These are phyloP conservation scores for Iris pallida DNA, from an alignment of 116 monocot species.

Conservation along the genomic window DNA sequence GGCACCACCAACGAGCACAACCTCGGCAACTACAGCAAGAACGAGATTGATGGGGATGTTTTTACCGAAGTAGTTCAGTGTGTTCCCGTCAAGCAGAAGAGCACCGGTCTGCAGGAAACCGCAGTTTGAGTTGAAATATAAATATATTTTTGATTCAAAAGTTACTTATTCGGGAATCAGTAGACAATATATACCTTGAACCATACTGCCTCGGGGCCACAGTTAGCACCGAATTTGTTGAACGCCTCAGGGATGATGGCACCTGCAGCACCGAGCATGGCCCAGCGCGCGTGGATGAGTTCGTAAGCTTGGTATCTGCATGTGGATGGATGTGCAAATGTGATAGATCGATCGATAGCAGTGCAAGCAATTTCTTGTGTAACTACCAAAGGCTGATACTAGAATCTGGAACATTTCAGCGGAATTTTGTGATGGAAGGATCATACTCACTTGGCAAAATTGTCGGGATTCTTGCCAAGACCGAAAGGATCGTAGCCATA, in stretches of 20 bases:
- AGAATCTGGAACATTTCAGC: neutral
- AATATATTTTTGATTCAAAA: no score
- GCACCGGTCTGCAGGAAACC: slow-evolving; percentile 59
- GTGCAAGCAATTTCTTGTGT: no score
- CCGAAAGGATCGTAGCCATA: slow-evolving; percentile 96
- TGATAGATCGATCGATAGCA: neutral
- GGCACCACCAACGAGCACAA: slow-evolving; percentile 78
- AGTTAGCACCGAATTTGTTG: slow-evolving; percentile 89
- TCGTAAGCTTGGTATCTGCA: slow-evolving; percentile 83
- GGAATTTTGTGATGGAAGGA: neutral
- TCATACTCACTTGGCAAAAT: slow-evolving; percentile 64
- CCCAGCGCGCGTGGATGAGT: slow-evolving; percentile 88
- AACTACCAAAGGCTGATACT: neutral
- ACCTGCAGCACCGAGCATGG: slow-evolving; percentile 94
- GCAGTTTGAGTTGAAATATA: neutral
- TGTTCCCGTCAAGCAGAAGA: slow-evolving; percentile 91
- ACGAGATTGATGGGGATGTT: slow-evolving; percentile 89
- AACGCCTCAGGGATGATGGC: slow-evolving; percentile 92
- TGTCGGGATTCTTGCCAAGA: slow-evolving; percentile 85
- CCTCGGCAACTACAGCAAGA: slow-evolving; percentile 60
- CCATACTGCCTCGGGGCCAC: slow-evolving; percentile 97
- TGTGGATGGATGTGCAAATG: neutral
- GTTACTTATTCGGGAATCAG: no score
- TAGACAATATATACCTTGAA: slow-evolving; percentile 55
- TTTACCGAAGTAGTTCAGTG: slow-evolving; percentile 87